Percentiles rank a stretch among this genome's conserved stretches.
phyloP scores from a whole-genome alignment of 2,329 filamentous ascomycete genomes.

The Cladosporium halotolerans region DNA sequence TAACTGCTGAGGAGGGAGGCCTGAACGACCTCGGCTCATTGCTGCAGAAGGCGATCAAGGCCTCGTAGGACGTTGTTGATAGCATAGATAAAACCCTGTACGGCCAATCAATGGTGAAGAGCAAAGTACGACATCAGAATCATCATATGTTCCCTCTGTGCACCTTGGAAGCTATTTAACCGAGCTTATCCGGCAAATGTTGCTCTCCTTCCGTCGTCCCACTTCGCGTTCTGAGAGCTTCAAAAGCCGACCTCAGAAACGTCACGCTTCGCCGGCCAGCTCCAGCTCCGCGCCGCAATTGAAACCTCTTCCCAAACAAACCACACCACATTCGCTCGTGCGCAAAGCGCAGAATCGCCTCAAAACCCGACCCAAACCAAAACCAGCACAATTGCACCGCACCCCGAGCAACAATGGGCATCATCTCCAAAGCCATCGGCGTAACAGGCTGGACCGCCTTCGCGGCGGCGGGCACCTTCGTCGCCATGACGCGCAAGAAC shows the following conservation, averaged over 20 bases:
- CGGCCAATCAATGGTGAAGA: not conserved
- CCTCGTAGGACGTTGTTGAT: slow-evolving; percentile 3
- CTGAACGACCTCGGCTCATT: slow-evolving; percentile 23
- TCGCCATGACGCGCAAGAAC: slow-evolving; percentile 50
- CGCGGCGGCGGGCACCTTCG: slow-evolving; percentile 47
- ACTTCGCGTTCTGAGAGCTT: not conserved
- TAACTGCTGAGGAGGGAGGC: slow-evolving; percentile 39
- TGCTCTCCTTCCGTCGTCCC: too few species aligned
- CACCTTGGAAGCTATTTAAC: too few species aligned
- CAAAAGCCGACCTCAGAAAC: not conserved
- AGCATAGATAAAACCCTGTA: slow-evolving; percentile 4
- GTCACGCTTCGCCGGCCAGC: not conserved
- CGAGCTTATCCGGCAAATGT: too few species aligned
- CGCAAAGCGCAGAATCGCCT: not conserved
- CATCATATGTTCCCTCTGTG: too few species aligned
- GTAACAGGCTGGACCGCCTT: slow-evolving; percentile 29
- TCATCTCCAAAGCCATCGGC: slow-evolving; percentile 26
- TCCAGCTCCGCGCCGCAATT: not conserved
- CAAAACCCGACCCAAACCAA: not conserved
- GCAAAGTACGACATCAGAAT: not conserved
- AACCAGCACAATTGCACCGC: not conserved
- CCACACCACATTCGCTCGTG: not conserved
- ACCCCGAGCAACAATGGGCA: slow-evolving; percentile 22
- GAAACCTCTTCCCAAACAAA: not conserved
- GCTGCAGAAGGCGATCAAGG: slow-evolving; percentile 22